These are phyloP conservation scores for Penicillium sp. DNA, from an alignment of 2,329 filamentous ascomycete genomes.

Conservation along the genomic window DNA sequence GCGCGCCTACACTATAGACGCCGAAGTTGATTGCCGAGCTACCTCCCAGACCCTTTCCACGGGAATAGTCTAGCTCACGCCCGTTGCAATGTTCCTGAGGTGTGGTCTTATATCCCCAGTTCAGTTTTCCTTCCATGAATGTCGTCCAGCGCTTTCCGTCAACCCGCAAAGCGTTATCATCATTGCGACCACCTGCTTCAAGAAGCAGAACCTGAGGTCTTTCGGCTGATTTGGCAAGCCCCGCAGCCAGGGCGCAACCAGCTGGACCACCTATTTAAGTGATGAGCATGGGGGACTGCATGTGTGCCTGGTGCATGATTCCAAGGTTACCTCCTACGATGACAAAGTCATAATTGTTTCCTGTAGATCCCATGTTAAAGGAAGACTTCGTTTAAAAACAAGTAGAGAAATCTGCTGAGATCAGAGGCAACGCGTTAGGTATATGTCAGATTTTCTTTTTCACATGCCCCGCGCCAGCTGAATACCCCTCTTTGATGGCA, in stretches of 20 bases:
- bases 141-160: slow-evolving; percentile 57
- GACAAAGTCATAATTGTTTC: slow-evolving; percentile 13
- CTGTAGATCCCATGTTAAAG: slow-evolving; percentile 1
- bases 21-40: slow-evolving; percentile 55
- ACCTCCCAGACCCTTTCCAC: slow-evolving; percentile 53
- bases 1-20: slow-evolving; percentile 54
- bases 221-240: slow-evolving; percentile 47
- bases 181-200: slow-evolving; percentile 56
- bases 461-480: neutral
- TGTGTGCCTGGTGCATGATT: neutral
- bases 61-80: slow-evolving; percentile 49
- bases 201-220: slow-evolving; percentile 57
- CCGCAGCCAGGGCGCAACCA: slow-evolving; percentile 55
- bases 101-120: slow-evolving; percentile 52
- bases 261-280: slow-evolving; percentile 55
- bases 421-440: no score
- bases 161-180: slow-evolving; percentile 47
- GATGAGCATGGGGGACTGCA: neutral
- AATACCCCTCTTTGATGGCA: neutral
- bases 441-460: neutral
- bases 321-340: slow-evolving; percentile 14
- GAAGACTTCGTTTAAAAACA: neutral
- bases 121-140: slow-evolving; percentile 47
- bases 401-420: no score
- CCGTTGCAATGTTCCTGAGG: slow-evolving; percentile 46